A percentile compares a stretch with the other conserved stretches of the same genome.
Conservation (phyloP, 2,329 filamentous ascomycete species). For the Huntiella bhutanensis region DNA sequence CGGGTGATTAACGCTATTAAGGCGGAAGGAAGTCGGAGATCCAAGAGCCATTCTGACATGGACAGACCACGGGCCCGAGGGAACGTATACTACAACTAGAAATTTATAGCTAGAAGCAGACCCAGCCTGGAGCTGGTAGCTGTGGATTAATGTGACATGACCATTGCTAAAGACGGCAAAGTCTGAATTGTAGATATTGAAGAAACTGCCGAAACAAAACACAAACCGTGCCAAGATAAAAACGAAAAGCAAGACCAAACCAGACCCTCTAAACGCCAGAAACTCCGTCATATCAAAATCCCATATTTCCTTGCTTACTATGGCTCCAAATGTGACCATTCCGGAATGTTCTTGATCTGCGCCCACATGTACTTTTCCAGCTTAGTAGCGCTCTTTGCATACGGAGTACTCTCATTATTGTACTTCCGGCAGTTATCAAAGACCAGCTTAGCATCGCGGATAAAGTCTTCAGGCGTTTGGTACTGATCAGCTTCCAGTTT, state of each 20-base stretch:
- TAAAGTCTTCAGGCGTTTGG: conserved; percentile 77
- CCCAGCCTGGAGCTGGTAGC: no score
- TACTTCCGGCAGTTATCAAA: conserved; percentile 92
- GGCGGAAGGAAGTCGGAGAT: conserved; percentile 14
- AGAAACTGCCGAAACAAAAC: neutral
- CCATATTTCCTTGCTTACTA: neutral
- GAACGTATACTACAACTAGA: conserved; percentile 5
- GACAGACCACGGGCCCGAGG: conserved; percentile 23
- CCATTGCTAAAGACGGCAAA: neutral
- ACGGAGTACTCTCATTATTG: conserved; percentile 88
- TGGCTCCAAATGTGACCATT: conserved; percentile 54
- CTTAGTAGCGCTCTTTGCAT: conserved; percentile 87
- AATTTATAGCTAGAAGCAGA: neutral
- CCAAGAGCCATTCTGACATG: conserved; percentile 31
- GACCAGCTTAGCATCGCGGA: conserved; percentile 70
- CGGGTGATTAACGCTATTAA: neutral
- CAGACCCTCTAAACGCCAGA: neutral
- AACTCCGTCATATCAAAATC: neutral
- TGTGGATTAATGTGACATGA: no score
- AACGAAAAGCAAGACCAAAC: neutral
- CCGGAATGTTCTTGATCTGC: conserved; percentile 76
- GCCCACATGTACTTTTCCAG: conserved; percentile 91
- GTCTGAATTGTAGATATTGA: neutral
- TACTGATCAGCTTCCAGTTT: conserved; percentile 92
- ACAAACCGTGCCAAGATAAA: neutral